Percentiles rank a stretch among this genome's conserved stretches.
Conservation (phyloP, 441 rosid genomes). For the Kokia cookei region DNA sequence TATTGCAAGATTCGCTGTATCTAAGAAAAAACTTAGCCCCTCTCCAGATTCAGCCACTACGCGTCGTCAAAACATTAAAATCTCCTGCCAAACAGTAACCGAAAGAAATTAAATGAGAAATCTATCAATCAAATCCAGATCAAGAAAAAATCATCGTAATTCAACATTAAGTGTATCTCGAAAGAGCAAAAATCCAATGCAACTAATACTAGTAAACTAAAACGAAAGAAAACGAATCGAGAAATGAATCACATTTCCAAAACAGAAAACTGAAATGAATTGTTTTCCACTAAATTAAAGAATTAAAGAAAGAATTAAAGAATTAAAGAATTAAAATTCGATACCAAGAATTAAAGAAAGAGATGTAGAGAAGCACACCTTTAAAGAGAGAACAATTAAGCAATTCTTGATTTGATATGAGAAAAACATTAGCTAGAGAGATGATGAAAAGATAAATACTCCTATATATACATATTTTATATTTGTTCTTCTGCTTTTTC, state of each 20-base stretch:
- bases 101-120: constrained; percentile 2
- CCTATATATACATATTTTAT: not conserved
- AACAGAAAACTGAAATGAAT: not conserved
- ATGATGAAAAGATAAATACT: not conserved
- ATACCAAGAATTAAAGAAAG: constrained; percentile 12
- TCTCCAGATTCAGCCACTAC: constrained; percentile 54
- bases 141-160: constrained; percentile 12
- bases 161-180: not conserved
- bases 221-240: not conserved
- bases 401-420: constrained; percentile 4
- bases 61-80: constrained; percentile 59
- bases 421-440: not conserved
- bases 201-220: not conserved
- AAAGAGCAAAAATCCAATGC: constrained; percentile 2
- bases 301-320: not conserved
- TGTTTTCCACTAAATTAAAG: not conserved
- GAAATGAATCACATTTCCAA: not conserved
- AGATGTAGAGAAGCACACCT: constrained; percentile 15
- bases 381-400: constrained; percentile 2
- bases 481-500: not conserved
- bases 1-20: constrained; percentile 27
- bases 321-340: constrained; percentile 8
- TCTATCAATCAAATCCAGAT: constrained; percentile 23
- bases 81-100: constrained; percentile 32
- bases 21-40: constrained; percentile 26